These are phyloP conservation scores for Cotoneaster glaucophyllus DNA, from an alignment of 306 rosid species.

Conservation along the genomic window DNA sequence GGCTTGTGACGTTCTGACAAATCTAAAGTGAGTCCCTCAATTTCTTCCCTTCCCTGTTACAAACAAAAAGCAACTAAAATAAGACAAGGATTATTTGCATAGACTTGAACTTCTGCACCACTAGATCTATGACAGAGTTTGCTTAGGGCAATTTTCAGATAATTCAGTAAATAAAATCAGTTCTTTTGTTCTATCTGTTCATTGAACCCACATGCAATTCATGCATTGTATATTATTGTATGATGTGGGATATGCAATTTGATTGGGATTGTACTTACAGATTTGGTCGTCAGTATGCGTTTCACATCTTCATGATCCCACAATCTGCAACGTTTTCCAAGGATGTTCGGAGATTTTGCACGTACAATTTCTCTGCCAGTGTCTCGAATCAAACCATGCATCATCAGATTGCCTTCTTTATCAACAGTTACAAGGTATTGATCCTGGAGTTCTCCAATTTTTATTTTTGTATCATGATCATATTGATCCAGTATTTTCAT, in stretches of 20 bases:
- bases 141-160: too few species aligned
- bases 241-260: neutral
- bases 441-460: slow-evolving; percentile 21
- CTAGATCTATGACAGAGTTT: neutral
- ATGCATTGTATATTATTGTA: too few species aligned
- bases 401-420: neutral
- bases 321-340: slow-evolving; percentile 12
- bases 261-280: neutral
- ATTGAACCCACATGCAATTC: neutral
- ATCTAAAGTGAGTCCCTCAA: slow-evolving; percentile 1
- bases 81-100: neutral
- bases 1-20: neutral
- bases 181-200: neutral
- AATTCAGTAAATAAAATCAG: too few species aligned
- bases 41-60: neutral
- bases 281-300: neutral
- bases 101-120: neutral
- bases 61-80: neutral
- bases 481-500: slow-evolving; percentile 21
- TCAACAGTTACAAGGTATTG: slow-evolving; percentile 22
- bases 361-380: slow-evolving; percentile 43
- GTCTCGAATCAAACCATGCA: slow-evolving; percentile 23
- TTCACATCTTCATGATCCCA: neutral
- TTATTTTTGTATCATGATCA: slow-evolving; percentile 21
- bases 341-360: neutral